These are phyloP conservation scores for Phytophthora constricta DNA, from an alignment of 352 stramenopile species.

Conservation along the genomic window DNA sequence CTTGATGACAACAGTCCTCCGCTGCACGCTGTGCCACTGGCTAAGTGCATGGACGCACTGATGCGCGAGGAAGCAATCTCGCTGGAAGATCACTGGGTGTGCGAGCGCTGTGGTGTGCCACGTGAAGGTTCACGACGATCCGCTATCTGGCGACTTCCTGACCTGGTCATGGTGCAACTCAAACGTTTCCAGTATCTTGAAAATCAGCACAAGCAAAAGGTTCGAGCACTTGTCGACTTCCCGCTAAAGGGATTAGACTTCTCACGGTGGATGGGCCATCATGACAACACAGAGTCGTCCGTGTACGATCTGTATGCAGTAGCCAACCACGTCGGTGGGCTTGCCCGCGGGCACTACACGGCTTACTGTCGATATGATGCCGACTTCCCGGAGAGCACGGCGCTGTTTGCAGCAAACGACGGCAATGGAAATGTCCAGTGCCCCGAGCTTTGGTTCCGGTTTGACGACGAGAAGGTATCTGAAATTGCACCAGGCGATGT, in stretches of 20 bases:
- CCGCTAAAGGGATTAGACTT: conserved; percentile 83
- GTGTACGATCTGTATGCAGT: conserved; percentile 97
- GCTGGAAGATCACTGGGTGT: conserved; percentile 79
- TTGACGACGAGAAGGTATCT: conserved; percentile 83
- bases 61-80: conserved; percentile 77
- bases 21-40: conserved; percentile 50
- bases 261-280: conserved; percentile 68
- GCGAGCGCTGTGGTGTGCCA: conserved; percentile 69
- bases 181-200: conserved; percentile 91
- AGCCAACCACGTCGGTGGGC: conserved; percentile 96
- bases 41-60: conserved; percentile 74
- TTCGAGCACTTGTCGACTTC: conserved; percentile 82
- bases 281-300: conserved; percentile 25
- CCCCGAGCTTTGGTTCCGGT: conserved; percentile 79
- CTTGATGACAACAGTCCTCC: conserved; percentile 34
- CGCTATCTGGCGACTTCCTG: conserved; percentile 76
- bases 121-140: conserved; percentile 62
- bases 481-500: conserved; percentile 79
- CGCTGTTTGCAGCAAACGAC: conserved; percentile 47
- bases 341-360: conserved; percentile 96
- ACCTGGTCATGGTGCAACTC: conserved; percentile 90
- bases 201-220: conserved; percentile 85
- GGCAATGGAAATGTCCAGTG: conserved; percentile 50
- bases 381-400: conserved; percentile 66
- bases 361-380: conserved; percentile 80